Evolutionary conservation across 2,329 filamentous ascomycete genomes (phyloP), one percentile per base, ranked within the genome.

Genomic region (Ciborinia camelliae): DNA sequence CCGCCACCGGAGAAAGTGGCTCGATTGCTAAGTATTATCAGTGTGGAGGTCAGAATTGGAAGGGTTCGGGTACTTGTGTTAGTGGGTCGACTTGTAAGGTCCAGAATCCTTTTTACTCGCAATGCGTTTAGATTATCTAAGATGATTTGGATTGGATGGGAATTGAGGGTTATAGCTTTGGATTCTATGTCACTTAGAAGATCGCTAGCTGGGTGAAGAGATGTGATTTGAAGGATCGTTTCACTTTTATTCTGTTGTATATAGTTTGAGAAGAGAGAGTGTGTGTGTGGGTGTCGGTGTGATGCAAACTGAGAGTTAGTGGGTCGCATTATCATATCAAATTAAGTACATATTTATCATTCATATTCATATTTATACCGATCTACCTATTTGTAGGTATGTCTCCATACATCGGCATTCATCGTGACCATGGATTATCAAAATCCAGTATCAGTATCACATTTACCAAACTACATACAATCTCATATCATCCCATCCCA

Each of bases 41-140:
- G 62, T 73, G 72, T 64, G 72, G 70, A 18, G 73, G 73, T 2
- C 30, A 7, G 26, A 66, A 63, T 0, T 74, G 71, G 71, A 71
- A 67, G 0, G 73, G 73, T 1, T 57, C 59, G 15, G 68, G 68
- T 3, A 63, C 65, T 52, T 74, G 73, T 68, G 71, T 68, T 58
- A 63, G 61, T 20, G 73, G 72, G 0, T 68, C 67, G 5, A 70
- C 65, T 9, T 74, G 73, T 53, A 70, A 62, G 2, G 64, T 50
- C 18, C 58, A 64, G 4, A 73, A 69, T 65, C 54, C 52, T 23
- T 73, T 67, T 45, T 74, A 73, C 54, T 71, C 68, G 1, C 71
- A 73, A 48, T 72, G 72, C 57, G 63, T 71, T 65, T 69, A 69
- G 63, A n/a, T n/a, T 20, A 7, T 43, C n/a, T n/a, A n/a, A n/a